Evolutionary conservation across 257 asterid genomes (phyloP), one percentile per base, ranked within the genome.

Genomic region (Ilex aquifolium): DNA sequence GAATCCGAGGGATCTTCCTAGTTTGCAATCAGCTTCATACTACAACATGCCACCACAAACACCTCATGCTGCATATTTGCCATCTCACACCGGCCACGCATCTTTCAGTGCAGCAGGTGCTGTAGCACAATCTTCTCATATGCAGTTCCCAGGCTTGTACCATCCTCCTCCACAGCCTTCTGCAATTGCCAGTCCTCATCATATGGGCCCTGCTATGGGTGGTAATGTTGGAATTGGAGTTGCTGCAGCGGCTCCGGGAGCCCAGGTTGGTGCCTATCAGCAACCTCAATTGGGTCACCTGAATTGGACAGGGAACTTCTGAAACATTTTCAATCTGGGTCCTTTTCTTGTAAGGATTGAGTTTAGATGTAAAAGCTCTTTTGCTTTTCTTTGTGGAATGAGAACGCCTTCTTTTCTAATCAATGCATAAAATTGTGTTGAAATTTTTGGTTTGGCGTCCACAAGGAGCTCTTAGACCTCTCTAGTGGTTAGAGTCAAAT

Each of bases 211-310:
- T 2, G 70, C 89, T 54, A 73, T 90, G 64, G 90, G 90, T 2
- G 91, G 95, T 13, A 86, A 82, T 73, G 88, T 88, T 31, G 95
- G 93, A 21, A 85, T 82, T 63, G 94, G 96, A 14, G 92, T 82
- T 30, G 87, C 95, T 12, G 88, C 91, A 32, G 85, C 95, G 4
- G 81, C 91, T 59, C 87, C 96, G 2, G 95, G 92, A 58, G 84
- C 88, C 58, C 97, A 88, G 66, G 39, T 87, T 81, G 91, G 97
- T 44, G 88, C 87, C 13, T 86, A 91, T 77, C 98, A 85, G 86
- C 98, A 88, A 66, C 85, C 96, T 69, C 98, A 91, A 36, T 49
- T 86, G 81, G 90, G 96, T 42, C 98, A 91, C 69, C 61, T 86
- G 76, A 91, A 78, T 73, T 88, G 98, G 96, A 72, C 90, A 2